phyloP scores from a whole-genome alignment of 768 basidiomycete species.

The Tricholoma furcatifolium region DNA sequence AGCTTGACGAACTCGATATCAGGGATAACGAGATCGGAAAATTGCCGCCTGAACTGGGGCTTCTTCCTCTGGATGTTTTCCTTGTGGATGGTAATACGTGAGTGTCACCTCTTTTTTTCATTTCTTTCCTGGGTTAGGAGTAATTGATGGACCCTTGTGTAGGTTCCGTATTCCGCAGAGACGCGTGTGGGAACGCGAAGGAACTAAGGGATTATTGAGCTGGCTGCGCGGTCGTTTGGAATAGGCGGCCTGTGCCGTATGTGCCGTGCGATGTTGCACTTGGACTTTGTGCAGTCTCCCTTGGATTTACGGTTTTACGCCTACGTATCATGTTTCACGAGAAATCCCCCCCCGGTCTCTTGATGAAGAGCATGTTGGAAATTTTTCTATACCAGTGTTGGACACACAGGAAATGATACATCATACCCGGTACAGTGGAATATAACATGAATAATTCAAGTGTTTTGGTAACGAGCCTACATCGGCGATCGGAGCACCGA shows the following conservation, averaged over 20 bases:
- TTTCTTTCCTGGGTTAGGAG: not conserved
- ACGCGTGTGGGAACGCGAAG: conserved; percentile 84
- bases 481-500: no score
- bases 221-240: conserved; percentile 80
- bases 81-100: conserved; percentile 84
- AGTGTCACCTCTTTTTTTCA: conserved; percentile 28
- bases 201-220: conserved; percentile 75
- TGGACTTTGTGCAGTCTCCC: no score
- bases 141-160: not conserved
- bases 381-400: no score
- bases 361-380: no score
- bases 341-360: no score
- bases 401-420: no score
- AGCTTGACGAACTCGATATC: conserved; percentile 79
- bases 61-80: conserved; percentile 77
- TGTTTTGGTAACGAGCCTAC: no score
- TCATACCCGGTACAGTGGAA: no score
- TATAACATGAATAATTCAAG: no score
- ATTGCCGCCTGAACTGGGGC: conserved; percentile 67
- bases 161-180: conserved; percentile 83
- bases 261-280: no score
- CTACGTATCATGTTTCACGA: no score
- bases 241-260: conserved; percentile 19
- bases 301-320: no score
- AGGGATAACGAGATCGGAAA: conserved; percentile 78